These are phyloP conservation scores for Sclerotinia nivalis DNA, from an alignment of 2,329 filamentous ascomycete species.

Conservation along the genomic window DNA sequence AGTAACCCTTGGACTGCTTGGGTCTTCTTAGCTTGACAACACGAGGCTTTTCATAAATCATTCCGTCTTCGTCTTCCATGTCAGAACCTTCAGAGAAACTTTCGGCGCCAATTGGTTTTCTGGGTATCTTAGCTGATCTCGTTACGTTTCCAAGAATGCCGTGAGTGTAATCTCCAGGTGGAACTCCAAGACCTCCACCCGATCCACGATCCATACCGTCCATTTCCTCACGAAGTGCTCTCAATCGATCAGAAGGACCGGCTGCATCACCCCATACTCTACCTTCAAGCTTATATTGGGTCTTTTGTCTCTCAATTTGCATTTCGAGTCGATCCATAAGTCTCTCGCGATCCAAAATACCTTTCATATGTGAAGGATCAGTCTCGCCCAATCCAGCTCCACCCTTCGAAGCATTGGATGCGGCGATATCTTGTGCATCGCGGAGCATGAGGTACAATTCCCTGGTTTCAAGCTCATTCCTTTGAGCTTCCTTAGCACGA, in stretches of 20 bases:
- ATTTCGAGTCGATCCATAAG: constrained; percentile 93
- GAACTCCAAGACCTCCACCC: constrained; percentile 42
- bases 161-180: constrained; percentile 65
- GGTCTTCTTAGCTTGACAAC: constrained; percentile 79
- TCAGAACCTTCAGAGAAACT: constrained; percentile 37
- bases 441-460: constrained; percentile 98
- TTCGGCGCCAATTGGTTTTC: constrained; percentile 53
- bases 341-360: constrained; percentile 87
- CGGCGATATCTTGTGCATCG: constrained; percentile 94
- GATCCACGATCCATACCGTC: constrained; percentile 59
- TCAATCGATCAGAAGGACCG: constrained; percentile 86
- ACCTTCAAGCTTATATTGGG: constrained; percentile 94
- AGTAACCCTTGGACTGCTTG: constrained; percentile 58
- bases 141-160: constrained; percentile 73
- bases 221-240: constrained; percentile 93
- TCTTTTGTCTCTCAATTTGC: constrained; percentile 95
- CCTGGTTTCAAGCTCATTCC: constrained; percentile 92
- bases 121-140: constrained; percentile 57
- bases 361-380: constrained; percentile 78
- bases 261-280: constrained; percentile 81
- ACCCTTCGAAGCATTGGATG: constrained; percentile 70
- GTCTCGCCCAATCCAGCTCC: constrained; percentile 53
- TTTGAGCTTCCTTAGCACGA: constrained; percentile 85
- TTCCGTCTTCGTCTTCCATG: constrained; percentile 52
- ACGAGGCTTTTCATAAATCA: constrained; percentile 67